Percentiles rank a stretch among this genome's conserved stretches.
phyloP scores from a whole-genome alignment of 768 basidiomycete genomes.

The Megacollybia marginata region DNA sequence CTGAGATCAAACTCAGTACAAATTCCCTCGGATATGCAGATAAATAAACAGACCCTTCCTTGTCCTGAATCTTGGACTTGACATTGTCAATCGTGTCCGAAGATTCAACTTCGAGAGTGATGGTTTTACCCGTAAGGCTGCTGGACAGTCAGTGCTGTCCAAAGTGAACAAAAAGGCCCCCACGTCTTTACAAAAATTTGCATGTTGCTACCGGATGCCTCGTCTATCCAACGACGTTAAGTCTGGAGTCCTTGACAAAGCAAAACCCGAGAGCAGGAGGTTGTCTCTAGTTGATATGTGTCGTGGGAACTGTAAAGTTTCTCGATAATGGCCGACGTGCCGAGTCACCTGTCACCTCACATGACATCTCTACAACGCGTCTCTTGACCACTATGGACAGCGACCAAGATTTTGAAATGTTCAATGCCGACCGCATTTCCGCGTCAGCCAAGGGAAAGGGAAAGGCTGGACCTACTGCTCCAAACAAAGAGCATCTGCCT shows the following conservation, averaged over 20 bases:
- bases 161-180: slow-evolving; percentile 20
- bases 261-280: slow-evolving; percentile 28
- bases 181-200: slow-evolving; percentile 99
- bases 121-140: slow-evolving; percentile 98
- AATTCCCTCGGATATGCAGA: neutral
- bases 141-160: slow-evolving; percentile 8
- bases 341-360: neutral
- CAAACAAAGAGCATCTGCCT: slow-evolving; percentile 66
- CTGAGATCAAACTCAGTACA: slow-evolving; percentile 26
- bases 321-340: neutral
- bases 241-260: slow-evolving; percentile 94
- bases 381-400: slow-evolving; percentile 39
- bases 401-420: slow-evolving; percentile 48
- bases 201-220: slow-evolving; percentile 67
- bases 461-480: slow-evolving; percentile 37
- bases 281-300: too few species aligned
- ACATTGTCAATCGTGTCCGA: slow-evolving; percentile 98
- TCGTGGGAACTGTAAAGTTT: neutral
- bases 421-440: slow-evolving; percentile 35
- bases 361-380: slow-evolving; percentile 16
- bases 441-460: slow-evolving; percentile 60
- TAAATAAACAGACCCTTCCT: slow-evolving; percentile 67
- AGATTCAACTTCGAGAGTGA: slow-evolving; percentile 96
- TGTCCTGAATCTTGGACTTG: slow-evolving; percentile 96
- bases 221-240: slow-evolving; percentile 85